phyloP scores from a whole-genome alignment of 805 yeast species.

The Starmerella sirachaensis region DNA sequence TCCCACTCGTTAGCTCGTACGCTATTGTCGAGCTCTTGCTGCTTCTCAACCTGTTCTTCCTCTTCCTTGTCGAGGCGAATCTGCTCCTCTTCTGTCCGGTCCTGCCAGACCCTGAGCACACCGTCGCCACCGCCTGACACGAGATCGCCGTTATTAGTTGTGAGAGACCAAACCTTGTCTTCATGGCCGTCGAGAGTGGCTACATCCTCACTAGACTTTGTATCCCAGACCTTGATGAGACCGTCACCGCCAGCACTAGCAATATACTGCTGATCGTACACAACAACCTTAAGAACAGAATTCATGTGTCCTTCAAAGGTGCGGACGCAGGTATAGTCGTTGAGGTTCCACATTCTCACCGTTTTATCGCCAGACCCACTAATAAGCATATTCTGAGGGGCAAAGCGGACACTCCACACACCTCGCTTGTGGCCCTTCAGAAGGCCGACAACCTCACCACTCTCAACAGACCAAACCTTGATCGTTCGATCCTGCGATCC shows the following conservation, averaged over 20 bases:
- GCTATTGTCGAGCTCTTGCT: constrained; percentile 71
- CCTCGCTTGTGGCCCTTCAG: constrained; percentile 89
- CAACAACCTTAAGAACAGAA: constrained; percentile 72
- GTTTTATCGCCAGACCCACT: constrained; percentile 94
- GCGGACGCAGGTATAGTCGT: constrained; percentile 58
- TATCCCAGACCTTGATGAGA: constrained; percentile 81
- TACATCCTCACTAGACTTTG: constrained; percentile 59
- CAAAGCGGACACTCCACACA: constrained; percentile 81
- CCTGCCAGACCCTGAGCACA: constrained; percentile 76
- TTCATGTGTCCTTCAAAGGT: constrained; percentile 93
- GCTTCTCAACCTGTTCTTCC: constrained; percentile 65
- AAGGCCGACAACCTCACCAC: constrained; percentile 81
- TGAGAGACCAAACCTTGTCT: constrained; percentile 88
- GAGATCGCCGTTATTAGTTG: constrained; percentile 52
- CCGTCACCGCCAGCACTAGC: constrained; percentile 86
- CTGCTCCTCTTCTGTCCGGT: constrained; percentile 64
- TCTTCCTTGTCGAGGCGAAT: constrained; percentile 40
- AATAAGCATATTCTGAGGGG: constrained; percentile 55
- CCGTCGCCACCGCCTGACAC: constrained; percentile 94
- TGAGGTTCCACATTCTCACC: constrained; percentile 75
- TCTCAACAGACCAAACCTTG: constrained; percentile 73
- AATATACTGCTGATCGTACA: constrained; percentile 46
- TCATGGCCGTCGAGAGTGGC: constrained; percentile 83
- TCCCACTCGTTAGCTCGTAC: constrained; percentile 69
- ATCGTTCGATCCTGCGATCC: constrained; percentile 90